Percentiles rank a stretch among this genome's conserved stretches.
Conservation (phyloP, 768 basidiomycete genomes). For the Agrocybe pediades region DNA sequence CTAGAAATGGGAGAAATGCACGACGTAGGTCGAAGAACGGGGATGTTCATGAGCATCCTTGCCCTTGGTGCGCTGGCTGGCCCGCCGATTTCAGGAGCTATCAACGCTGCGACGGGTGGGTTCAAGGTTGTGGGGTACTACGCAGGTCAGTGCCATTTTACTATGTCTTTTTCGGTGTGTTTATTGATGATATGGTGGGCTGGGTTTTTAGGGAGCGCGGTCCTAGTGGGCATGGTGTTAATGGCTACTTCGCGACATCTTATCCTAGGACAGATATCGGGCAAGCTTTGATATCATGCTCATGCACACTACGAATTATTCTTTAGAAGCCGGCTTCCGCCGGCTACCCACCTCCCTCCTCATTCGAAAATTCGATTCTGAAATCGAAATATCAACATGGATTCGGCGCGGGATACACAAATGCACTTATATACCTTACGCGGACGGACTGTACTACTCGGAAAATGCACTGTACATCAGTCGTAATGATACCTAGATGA, state of each 20-base stretch:
- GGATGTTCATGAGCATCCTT: constrained; percentile 63
- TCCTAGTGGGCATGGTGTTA: constrained; percentile 26
- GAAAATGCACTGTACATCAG: too few relatives aligned
- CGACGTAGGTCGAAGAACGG: constrained; percentile 66
- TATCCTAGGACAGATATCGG: constrained; percentile 20
- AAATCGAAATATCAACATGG: too few relatives aligned
- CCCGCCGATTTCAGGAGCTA: constrained; percentile 75
- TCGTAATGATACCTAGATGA: too few relatives aligned
- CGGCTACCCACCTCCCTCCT: background rate
- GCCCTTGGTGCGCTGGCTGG: constrained; percentile 67
- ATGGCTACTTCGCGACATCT: constrained; percentile 27
- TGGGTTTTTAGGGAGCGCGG: constrained; percentile 18
- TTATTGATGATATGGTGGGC: background rate
- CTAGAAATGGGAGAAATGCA: constrained; percentile 59
- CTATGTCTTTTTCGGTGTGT: background rate
- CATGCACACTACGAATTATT: background rate
- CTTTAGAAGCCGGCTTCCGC: background rate
- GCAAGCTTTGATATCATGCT: constrained; percentile 17
- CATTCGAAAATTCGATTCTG: background rate
- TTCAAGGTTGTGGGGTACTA: constrained; percentile 59
- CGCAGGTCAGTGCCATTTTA: constrained; percentile 39
- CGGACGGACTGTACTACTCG: too few relatives aligned
- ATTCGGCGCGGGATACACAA: too few relatives aligned
- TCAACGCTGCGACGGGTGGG: constrained; percentile 51
- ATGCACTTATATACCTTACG: too few relatives aligned